Conservation (phyloP, 176 grass and related monocot species). For the Areca catechu region DNA sequence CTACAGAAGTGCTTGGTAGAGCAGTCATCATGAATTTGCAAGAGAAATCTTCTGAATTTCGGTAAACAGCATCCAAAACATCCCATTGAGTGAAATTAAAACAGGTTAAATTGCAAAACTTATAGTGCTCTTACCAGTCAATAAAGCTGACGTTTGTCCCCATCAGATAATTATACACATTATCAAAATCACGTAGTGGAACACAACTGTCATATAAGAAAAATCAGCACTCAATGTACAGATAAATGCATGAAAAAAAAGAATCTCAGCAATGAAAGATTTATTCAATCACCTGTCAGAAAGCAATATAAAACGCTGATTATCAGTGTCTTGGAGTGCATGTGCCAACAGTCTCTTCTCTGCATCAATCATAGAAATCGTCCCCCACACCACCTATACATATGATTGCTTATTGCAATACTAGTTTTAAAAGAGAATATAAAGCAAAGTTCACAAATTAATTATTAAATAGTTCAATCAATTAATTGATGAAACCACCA, state of each 20-base stretch:
- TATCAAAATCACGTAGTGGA: slow-evolving; percentile 92
- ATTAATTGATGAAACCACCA: no score
- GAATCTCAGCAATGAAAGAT: slow-evolving; percentile 14
- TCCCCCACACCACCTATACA: slow-evolving; percentile 79
- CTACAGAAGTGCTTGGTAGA: no score
- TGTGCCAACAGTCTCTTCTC: slow-evolving; percentile 89
- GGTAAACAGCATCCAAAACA: no score
- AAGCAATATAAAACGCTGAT: slow-evolving; percentile 93
- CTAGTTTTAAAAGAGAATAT: not conserved
- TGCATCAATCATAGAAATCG: slow-evolving; percentile 96
- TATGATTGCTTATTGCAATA: not conserved
- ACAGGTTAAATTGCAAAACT: slow-evolving; percentile 1
- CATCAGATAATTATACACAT: slow-evolving; percentile 92
- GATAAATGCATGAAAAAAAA: slow-evolving; percentile 23
- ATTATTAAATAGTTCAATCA: no score
- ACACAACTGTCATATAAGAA: slow-evolving; percentile 62
- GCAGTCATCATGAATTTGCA: no score
- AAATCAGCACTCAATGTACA: slow-evolving; percentile 23
- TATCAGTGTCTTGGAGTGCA: slow-evolving; percentile 74
- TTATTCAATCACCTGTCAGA: slow-evolving; percentile 57
- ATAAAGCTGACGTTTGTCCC: slow-evolving; percentile 76
- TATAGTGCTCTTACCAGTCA: slow-evolving; percentile 63
- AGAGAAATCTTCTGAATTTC: no score
- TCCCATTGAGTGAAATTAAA: no score
- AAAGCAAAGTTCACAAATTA: not conserved